Evolutionary conservation across 495 filamentous ascomycete species (phyloP), one percentile per base, ranked within the genome.

Genomic region (Massariosphaeria phaeospora): DNA sequence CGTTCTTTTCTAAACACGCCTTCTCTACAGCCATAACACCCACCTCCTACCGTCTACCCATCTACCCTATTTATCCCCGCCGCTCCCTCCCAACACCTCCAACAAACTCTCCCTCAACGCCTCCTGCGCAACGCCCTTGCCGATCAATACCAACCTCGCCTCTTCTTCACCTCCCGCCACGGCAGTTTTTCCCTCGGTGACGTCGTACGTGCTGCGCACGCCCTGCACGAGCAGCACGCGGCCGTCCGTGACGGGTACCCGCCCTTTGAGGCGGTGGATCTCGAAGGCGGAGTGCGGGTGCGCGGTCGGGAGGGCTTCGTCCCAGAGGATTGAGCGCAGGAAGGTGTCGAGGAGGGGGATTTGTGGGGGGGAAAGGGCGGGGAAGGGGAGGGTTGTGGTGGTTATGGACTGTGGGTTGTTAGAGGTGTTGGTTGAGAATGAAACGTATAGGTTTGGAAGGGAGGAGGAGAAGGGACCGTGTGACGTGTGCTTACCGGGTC

Each of bases 191-290:
- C 45, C 47, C 20, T 95, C 89, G 27, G 88, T 75, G 15, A 97
- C 86, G 64, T 97, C 93, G 66, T 96, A 98, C 7, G 96, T 75
- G 49, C 96, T 91, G 27, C 91, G 75, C 2, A 98, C 93, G 15
- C 91, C 93, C 67, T 98, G 93, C 4, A 96, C 77, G 58, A 97
- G 80, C 64, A 84, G 85, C 26, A 76, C 75, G 2, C 69, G 69
- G 0, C 88, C 89, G 56, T 84, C 76, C 0, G 73, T 59, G 6
- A 85, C 66, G 0, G 74, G 67, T 3, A 96, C 52, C 17, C 85
- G 82, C 8, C 89, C 91, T 69, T 98, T 98, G 25, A 90, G 62
- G 3, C 93, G 79, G 66, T 98, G 90, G 26, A 98, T 82, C 52
- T 94, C 88, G 52, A 76, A 89, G 5, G 13, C 39, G 21, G n/a